Conservation (phyloP, 2,329 filamentous ascomycete species). For the Pyrenochaeta sp. region DNA sequence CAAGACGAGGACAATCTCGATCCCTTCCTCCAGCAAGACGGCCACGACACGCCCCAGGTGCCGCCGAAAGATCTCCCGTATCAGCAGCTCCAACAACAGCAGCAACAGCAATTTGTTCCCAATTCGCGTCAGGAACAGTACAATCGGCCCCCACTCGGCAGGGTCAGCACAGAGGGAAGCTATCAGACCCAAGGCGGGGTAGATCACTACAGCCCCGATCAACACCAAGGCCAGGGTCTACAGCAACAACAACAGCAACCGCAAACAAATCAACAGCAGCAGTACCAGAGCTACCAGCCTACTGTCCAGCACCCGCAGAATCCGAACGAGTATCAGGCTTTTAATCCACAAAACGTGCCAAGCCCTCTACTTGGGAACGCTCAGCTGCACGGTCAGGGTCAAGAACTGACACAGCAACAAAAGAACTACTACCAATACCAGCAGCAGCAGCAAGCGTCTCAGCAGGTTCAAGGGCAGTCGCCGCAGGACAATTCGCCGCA, state of each 20-base stretch:
- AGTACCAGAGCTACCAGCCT: slow-evolving; percentile 45
- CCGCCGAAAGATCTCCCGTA: slow-evolving; percentile 49
- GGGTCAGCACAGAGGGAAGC: slow-evolving; percentile 50
- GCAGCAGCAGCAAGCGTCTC: slow-evolving; percentile 37
- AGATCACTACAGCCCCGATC: slow-evolving; percentile 50
- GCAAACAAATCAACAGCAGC: slow-evolving; percentile 28
- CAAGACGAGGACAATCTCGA: slow-evolving; percentile 50
- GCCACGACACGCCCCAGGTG: slow-evolving; percentile 39
- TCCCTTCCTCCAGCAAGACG: slow-evolving; percentile 48
- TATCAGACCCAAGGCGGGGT: slow-evolving; percentile 50
- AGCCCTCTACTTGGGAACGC: slow-evolving; percentile 39
- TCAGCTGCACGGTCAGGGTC: slow-evolving; percentile 40
- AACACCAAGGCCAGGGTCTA: slow-evolving; percentile 37
- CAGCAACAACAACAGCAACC: slow-evolving; percentile 43
- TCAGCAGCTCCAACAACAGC: slow-evolving; percentile 25
- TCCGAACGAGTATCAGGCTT: slow-evolving; percentile 43
- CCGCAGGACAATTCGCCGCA: slow-evolving; percentile 37
- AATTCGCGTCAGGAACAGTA: slow-evolving; percentile 44
- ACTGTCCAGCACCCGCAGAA: slow-evolving; percentile 29
- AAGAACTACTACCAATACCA: slow-evolving; percentile 45
- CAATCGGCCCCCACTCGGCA: slow-evolving; percentile 49
- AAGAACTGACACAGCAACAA: slow-evolving; percentile 38
- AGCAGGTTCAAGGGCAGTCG: slow-evolving; percentile 36
- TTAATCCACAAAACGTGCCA: slow-evolving; percentile 41
- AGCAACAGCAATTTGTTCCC: slow-evolving; percentile 33